Conservation (phyloP, 345 rosid species). For the Kernera saxatilis region DNA sequence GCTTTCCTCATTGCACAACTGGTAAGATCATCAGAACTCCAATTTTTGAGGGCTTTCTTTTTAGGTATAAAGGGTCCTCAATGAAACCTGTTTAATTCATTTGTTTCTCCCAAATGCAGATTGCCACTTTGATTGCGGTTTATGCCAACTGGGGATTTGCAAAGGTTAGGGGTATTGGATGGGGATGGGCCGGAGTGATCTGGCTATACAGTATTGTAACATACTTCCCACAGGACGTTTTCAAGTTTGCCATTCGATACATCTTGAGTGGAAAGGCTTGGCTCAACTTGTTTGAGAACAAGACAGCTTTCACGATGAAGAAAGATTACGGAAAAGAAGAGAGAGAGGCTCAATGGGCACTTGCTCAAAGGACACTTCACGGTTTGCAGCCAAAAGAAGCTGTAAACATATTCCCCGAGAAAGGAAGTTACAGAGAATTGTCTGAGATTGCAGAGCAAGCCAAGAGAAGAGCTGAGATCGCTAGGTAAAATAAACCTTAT, state of each 20-base stretch:
- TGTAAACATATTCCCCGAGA: constrained; percentile 44
- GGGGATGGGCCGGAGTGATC: constrained; percentile 98
- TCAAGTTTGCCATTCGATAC: constrained; percentile 80
- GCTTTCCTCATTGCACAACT: constrained; percentile 81
- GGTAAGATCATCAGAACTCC: constrained; percentile 36
- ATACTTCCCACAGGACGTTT: constrained; percentile 67
- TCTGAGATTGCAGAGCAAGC: constrained; percentile 97
- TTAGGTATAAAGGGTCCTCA: neutral
- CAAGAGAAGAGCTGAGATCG: constrained; percentile 93
- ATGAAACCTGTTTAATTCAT: neutral
- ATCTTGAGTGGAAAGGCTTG: constrained; percentile 85
- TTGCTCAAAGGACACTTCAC: constrained; percentile 72
- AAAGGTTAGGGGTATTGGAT: constrained; percentile 65
- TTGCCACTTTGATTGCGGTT: constrained; percentile 84
- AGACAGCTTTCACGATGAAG: constrained; percentile 85
- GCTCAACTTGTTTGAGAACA: constrained; percentile 68
- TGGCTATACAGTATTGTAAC: constrained; percentile 76
- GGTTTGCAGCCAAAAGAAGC: constrained; percentile 78
- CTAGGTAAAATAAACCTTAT: constrained; percentile 44
- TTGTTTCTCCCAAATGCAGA: constrained; percentile 27
- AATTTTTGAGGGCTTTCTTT: neutral
- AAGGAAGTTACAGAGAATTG: constrained; percentile 64
- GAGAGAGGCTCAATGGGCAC: constrained; percentile 93
- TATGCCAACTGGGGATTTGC: constrained; percentile 88
- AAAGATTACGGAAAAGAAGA: constrained; percentile 83